Base-by-base conservation (phyloP, 1,284 basidiomycete species). In the Malassezia pachydermatis region DNA sequence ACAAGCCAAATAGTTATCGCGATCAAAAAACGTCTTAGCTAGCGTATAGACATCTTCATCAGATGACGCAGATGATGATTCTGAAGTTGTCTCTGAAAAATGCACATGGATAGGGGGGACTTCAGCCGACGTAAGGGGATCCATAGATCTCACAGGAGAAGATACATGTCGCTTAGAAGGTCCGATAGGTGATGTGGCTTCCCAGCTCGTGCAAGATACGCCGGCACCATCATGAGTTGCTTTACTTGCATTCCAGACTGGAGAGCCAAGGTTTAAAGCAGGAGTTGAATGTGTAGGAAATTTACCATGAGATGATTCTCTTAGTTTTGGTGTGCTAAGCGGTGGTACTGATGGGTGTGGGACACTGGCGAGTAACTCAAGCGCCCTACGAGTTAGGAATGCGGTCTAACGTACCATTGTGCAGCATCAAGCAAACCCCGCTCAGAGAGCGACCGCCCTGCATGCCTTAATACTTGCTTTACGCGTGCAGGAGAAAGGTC, bases 1-100 rank as follows among this genome's bases (percentile, higher is more conserved):
- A 32, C 83, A 86, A 53, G 88, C 79, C 46, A 81, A 77, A 59
- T 84, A 84, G 64, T 96, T 88, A 57, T 84, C 83, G 17, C 81
- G 76, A 55, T 88, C 82, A 58, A 88, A 80, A 62, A 82, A 84
- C 7, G 80, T 76, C 55, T 82, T 83, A 1, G 86, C 89, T 22
- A 84, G 77, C 51, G 80, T 73, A 60, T 88, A 78, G 13, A 72
- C 47, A 17, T 60, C 67, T 37, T 47, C 30, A n/a, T 40, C 32
- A 6, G 33, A 43, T 9, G 22, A 28, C 16, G 50, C 34, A 9
- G 30, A 17, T 19, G 24, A 28, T 20, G 35, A 23, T 2, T 27
- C 17, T 17, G 22, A 20, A 14, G 27, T n/a, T n/a, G 41, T 16
- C 28, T 36, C 36, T 23, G 30, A 30, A 14, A 53, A 41, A 7